Percentiles rank a stretch among this genome's conserved stretches.
Conservation (phyloP, 2,329 filamentous ascomycete genomes). For the Pseudocercospora macadamiae region DNA sequence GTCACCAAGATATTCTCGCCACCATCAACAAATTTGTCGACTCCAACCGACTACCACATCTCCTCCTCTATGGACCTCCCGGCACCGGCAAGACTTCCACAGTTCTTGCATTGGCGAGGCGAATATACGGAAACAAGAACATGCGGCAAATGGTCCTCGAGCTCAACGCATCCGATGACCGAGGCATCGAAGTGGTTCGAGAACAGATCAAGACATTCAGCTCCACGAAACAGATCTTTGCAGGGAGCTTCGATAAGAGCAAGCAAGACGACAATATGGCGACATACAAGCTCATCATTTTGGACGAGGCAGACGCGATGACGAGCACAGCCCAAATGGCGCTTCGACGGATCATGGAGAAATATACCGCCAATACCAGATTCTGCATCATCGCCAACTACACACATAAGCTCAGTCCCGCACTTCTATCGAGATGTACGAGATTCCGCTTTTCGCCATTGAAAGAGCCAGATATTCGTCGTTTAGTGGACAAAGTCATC, state of each 20-base stretch:
- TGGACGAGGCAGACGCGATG: slow-evolving; percentile 99
- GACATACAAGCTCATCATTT: slow-evolving; percentile 90
- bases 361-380: slow-evolving; percentile 95
- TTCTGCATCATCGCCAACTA: slow-evolving; percentile 99
- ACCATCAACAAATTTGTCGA: slow-evolving; percentile 99
- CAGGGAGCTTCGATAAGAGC: slow-evolving; percentile 44
- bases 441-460: slow-evolving; percentile 93
- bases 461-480: slow-evolving; percentile 82
- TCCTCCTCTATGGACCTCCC: slow-evolving; percentile 93
- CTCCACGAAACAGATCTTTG: slow-evolving; percentile 96
- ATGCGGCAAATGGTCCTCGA: slow-evolving; percentile 98
- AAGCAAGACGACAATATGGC: slow-evolving; percentile 56
- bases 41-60: slow-evolving; percentile 88
- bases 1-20: slow-evolving; percentile 93
- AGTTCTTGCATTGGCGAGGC: slow-evolving; percentile 85
- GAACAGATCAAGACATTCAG: slow-evolving; percentile 99
- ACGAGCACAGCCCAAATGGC: slow-evolving; percentile 99
- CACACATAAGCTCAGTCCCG: slow-evolving; percentile 94
- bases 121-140: slow-evolving; percentile 89
- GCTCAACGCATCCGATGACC: slow-evolving; percentile 94
- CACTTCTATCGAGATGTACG: slow-evolving; percentile 89
- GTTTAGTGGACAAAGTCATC: slow-evolving; percentile 85
- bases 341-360: slow-evolving; percentile 94
- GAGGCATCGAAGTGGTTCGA: slow-evolving; percentile 95
- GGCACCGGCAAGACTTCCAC: slow-evolving; percentile 98